These are phyloP conservation scores for Yamadazyma sp. DNA, from an alignment of 805 yeast species.

Conservation along the genomic window DNA sequence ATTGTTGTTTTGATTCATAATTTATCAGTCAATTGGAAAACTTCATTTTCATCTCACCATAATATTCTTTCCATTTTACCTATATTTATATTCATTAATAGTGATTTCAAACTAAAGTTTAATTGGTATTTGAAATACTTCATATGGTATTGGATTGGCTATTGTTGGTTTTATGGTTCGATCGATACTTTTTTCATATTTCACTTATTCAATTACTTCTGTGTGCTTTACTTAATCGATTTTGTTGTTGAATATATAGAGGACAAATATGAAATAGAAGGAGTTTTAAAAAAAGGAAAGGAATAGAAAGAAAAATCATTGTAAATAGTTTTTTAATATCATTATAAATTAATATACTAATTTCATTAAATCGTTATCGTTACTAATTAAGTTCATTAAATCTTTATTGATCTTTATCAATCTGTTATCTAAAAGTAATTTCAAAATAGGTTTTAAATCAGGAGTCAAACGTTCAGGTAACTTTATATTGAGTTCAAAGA, in stretches of 20 bases:
- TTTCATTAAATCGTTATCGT: conserved; percentile 1
- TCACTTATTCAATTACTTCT: conserved; percentile 64
- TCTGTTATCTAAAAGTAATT: not conserved
- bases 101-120: conserved; percentile 2
- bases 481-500: not conserved
- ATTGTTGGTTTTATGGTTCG: conserved; percentile 69
- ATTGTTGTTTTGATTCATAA: conserved; percentile 80
- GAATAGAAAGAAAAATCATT: too few relatives aligned
- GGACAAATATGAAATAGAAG: too few relatives aligned
- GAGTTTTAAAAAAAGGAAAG: too few relatives aligned
- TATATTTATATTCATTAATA: conserved; percentile 36
- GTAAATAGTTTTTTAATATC: too few relatives aligned
- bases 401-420: not conserved
- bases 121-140: conserved; percentile 5
- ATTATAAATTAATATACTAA: not conserved
- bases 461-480: not conserved
- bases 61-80: conserved; percentile 77
- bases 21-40: conserved; percentile 70
- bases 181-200: conserved; percentile 85
- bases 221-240: conserved; percentile 45
- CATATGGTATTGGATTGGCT: conserved; percentile 39
- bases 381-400: not conserved
- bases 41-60: conserved; percentile 86
- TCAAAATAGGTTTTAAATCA: conserved; percentile 1
- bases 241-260: conserved; percentile 1